phyloP scores from a whole-genome alignment of 495 filamentous ascomycete genomes.

The Ascodesmis nigricans region DNA sequence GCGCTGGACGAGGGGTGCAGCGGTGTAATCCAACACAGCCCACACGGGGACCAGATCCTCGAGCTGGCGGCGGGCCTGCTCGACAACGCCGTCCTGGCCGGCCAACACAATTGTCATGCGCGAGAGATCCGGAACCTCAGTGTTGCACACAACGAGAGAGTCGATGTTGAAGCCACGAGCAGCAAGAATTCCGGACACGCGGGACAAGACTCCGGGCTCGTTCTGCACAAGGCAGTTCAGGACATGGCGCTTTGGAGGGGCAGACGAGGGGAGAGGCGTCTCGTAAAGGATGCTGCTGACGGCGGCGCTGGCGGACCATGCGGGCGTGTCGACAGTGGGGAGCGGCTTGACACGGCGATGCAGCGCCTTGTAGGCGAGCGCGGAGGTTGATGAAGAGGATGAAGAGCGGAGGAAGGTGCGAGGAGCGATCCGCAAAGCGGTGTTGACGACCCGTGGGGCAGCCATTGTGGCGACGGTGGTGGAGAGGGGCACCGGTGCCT shows the following conservation, averaged over 20 bases:
- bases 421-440: constrained; percentile 4
- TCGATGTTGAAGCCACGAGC: constrained; percentile 98
- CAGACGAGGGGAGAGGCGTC: constrained; percentile 62
- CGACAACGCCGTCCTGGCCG: constrained; percentile 90
- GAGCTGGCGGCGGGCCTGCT: constrained; percentile 86
- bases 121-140: constrained; percentile 89
- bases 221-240: constrained; percentile 98
- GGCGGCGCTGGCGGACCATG: constrained; percentile 85
- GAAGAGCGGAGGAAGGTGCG: constrained; percentile 10
- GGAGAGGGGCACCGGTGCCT: too few species aligned
- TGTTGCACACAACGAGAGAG: constrained; percentile 89
- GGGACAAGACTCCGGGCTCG: constrained; percentile 88
- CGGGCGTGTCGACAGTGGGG: constrained; percentile 51
- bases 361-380: constrained; percentile 91
- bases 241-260: constrained; percentile 78
- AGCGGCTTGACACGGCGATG: constrained; percentile 69
- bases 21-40: constrained; percentile 92
- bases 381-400: constrained; percentile 56
- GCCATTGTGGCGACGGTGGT: too few species aligned
- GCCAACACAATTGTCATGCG: constrained; percentile 97
- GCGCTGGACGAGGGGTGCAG: constrained; percentile 79
- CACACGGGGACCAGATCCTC: constrained; percentile 95
- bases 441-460: constrained; percentile 2
- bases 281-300: constrained; percentile 98
- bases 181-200: constrained; percentile 87